A percentile compares a stretch with the other conserved stretches of the same genome.
Conservation (phyloP, 257 asterid species). For the Cynanchum wilfordii region DNA sequence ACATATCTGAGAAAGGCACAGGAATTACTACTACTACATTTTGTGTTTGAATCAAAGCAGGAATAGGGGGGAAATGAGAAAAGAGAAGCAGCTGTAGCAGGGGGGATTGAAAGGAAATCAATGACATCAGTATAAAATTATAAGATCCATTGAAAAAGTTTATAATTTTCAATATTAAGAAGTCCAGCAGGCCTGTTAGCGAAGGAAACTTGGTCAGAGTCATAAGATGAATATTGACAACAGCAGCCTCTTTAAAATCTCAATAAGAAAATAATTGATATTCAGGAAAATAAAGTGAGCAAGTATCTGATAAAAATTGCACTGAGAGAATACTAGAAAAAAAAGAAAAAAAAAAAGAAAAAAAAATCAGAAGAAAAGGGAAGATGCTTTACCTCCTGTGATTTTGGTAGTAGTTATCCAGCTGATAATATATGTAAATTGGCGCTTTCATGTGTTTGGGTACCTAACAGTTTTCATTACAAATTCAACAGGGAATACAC, state of each 20-base stretch:
- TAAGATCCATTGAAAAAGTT: not conserved
- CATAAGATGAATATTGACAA: not conserved
- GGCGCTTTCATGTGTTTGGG: slow-evolving; percentile 69
- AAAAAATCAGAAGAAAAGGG: no score
- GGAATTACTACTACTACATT: not conserved
- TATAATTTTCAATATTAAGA: not conserved
- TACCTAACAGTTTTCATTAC: slow-evolving; percentile 32
- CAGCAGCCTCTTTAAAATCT: not conserved
- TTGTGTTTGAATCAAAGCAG: not conserved
- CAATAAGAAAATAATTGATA: not conserved
- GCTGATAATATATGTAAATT: slow-evolving; percentile 67
- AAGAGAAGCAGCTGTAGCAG: not conserved
- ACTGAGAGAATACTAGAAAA: not conserved
- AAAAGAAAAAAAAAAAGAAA: not conserved
- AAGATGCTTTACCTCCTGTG: slow-evolving; percentile 54
- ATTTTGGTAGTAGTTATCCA: slow-evolving; percentile 78
- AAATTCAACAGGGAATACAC: slow-evolving; percentile 10
- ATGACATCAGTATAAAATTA: not conserved
- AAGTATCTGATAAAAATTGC: not conserved
- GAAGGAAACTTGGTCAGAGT: not conserved
- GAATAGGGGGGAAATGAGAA: not conserved
- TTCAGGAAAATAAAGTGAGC: not conserved
- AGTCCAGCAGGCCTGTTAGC: not conserved
- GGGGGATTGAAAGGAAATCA: not conserved
- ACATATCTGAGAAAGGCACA: slow-evolving; percentile 43